Conservation (phyloP, 1,284 basidiomycete species). For the Malassezia cuniculi region DNA sequence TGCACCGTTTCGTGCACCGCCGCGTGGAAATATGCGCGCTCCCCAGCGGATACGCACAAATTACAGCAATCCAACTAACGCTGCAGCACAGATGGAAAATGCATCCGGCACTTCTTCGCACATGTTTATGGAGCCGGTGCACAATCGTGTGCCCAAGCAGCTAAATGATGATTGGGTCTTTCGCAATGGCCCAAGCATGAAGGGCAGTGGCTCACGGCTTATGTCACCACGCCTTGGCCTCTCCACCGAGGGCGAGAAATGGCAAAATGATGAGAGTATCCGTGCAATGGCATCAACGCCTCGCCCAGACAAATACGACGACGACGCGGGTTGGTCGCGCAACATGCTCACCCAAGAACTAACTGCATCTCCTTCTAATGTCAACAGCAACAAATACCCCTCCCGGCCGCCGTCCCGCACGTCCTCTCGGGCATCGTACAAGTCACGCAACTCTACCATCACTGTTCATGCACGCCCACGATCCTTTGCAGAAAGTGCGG, state of each 20-base stretch:
- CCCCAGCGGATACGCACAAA: constrained; percentile 3
- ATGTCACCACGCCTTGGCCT: too few species aligned
- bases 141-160: constrained; percentile 21
- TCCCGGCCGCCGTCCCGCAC: too few species aligned
- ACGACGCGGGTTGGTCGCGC: too few species aligned
- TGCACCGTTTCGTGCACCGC: constrained; percentile 38
- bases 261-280: too few species aligned
- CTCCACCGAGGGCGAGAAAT: too few species aligned
- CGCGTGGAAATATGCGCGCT: constrained; percentile 28
- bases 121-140: constrained; percentile 9
- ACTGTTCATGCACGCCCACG: neutral
- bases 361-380: too few species aligned
- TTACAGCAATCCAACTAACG: neutral
- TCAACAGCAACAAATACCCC: too few species aligned
- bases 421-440: neutral
- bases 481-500: neutral
- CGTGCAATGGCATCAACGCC: too few species aligned
- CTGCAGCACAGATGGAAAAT: neutral
- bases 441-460: neutral
- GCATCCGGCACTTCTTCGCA: neutral
- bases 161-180: constrained; percentile 31
- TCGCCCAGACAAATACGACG: too few species aligned
- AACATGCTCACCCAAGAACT: too few species aligned
- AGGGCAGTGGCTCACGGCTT: too few species aligned
- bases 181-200: constrained; percentile 39